Percentiles rank a stretch among this genome's conserved stretches.
Conservation (phyloP, 2,329 filamentous ascomycete genomes). For the Alternaria triticimaculans region DNA sequence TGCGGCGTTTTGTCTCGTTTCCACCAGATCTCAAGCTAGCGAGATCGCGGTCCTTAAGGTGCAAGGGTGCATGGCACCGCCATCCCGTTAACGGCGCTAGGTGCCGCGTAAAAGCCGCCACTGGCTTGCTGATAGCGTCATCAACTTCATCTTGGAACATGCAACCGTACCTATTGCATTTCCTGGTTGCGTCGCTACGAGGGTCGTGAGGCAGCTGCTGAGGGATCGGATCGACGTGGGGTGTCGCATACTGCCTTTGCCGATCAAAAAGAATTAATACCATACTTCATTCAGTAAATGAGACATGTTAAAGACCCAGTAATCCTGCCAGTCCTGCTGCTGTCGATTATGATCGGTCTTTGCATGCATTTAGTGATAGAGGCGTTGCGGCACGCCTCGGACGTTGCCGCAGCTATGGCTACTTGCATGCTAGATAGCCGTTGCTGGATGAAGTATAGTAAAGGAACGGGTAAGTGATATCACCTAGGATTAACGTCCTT, state of each 20-base stretch:
- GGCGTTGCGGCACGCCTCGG: neutral
- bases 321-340: neutral
- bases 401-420: neutral
- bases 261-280: conserved; percentile 3
- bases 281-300: neutral
- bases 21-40: neutral
- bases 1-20: neutral
- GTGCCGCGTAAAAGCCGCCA: neutral
- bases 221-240: neutral
- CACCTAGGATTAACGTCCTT: neutral
- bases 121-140: neutral
- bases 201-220: neutral
- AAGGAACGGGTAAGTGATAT: neutral
- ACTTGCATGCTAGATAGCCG: neutral
- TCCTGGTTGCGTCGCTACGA: neutral
- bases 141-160: neutral
- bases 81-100: neutral
- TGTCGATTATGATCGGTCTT: neutral
- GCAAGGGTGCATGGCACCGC: neutral
- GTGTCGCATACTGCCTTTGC: neutral
- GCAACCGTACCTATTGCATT: neutral
- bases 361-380: neutral
- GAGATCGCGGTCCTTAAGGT: neutral
- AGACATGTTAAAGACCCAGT: neutral
- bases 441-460: neutral